Conservation (phyloP, 2,329 filamentous ascomycete species). For the Elsinoe necatrix region DNA sequence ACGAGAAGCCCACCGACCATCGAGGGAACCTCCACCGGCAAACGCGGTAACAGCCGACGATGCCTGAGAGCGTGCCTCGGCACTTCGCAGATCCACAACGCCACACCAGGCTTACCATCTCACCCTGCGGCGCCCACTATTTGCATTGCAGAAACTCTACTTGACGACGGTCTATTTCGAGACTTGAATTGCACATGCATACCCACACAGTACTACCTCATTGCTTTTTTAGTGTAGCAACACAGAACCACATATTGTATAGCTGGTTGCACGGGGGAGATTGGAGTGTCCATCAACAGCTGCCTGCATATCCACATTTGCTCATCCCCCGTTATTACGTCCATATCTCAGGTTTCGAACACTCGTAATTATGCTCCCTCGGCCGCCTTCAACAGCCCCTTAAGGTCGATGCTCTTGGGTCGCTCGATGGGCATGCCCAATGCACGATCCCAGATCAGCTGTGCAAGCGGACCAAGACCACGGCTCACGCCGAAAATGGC, state of each 20-base stretch:
- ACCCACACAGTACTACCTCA: neutral
- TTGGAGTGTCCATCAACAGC: neutral
- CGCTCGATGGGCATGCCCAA: constrained; percentile 92
- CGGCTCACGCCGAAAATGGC: constrained; percentile 62
- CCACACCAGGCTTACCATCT: constrained; percentile 3
- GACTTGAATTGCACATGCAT: neutral
- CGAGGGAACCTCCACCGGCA: neutral
- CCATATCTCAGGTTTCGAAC: neutral
- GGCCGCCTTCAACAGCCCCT: constrained; percentile 64
- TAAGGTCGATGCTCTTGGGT: constrained; percentile 93
- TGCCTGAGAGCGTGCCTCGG: neutral
- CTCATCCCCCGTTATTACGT: neutral
- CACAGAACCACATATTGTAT: constrained; percentile 8
- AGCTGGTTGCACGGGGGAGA: neutral
- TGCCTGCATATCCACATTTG: neutral
- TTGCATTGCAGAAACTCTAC: constrained; percentile 5
- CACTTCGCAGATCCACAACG: neutral
- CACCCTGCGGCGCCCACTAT: constrained; percentile 5
- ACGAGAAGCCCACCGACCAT: neutral
- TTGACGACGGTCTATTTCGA: constrained; percentile 1
- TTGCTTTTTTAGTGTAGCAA: constrained; percentile 9
- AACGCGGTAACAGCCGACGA: neutral
- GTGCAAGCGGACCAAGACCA: constrained; percentile 76
- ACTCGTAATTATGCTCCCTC: constrained; percentile 21
- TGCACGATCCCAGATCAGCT: constrained; percentile 93